Base-by-base conservation (phyloP, 2,329 filamentous ascomycete species). In the Diaporthe citri region DNA sequence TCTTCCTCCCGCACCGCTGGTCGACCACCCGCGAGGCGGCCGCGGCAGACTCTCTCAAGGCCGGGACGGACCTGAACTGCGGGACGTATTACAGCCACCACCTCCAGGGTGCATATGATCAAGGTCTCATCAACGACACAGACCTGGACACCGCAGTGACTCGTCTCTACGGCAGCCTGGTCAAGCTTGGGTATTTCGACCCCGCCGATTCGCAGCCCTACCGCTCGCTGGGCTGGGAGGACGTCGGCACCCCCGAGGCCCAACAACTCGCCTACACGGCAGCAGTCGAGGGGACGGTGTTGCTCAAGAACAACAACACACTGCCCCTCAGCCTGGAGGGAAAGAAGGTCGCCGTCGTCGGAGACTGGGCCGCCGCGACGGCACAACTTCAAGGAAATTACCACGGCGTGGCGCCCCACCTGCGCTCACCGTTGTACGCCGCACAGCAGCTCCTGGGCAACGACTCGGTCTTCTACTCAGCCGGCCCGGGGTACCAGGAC, bases 321-420 rank as follows among this genome's bases (percentile, higher is more conserved):
- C 82, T 90, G 4, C 89, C 89, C 0, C 79, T 91, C 83, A 87
- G 79, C 83, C 85, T 64, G 86, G 87, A 67, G 81, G 86, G 55
- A 80, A 90, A 67, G 82, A 85, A 82, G 9, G 83, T 92, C 4
- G 90, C 88, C 0, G 82, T 93, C 57, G 83, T 93, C 39, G 91
- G 90, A 0, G 86, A 86, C 62, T 92, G 90, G 86, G 90, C 88
- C 3, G 90, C 90, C 70, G 88, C 88, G 9, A 89, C 89, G 0
- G 83, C 82, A 6, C 86, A 91, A 75, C 86, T 93, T 83, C 88
- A 89, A 69, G 91, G 90, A 0, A 90, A 90, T 78, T 93, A 93
- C 81, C 84, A 80, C 74, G 90, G 91, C 39, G 81, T 85, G 3
- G 85, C 91, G 0, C 89, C 90, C 0, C 92, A 89, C 80, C 82